Percentiles rank a stretch among this genome's conserved stretches.
Evolutionary conservation across 305 asterid species (phyloP).

Genomic region (Plantago lanceolata): DNA sequence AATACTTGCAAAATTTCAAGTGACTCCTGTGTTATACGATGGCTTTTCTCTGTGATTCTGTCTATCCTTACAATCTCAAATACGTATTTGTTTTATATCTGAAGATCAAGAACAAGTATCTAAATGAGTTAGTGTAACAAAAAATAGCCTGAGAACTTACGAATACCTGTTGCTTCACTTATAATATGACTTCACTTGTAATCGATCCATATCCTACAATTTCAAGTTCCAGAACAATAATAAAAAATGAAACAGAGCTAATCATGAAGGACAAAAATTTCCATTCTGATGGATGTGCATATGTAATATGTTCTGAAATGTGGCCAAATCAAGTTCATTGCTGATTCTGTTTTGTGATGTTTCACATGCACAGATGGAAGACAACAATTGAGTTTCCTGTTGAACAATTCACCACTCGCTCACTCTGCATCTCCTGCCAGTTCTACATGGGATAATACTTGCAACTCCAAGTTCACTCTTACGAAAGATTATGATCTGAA

Average conservation of each 20-base stretch:
- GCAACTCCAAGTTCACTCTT: conserved; percentile 59
- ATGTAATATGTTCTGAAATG: neutral
- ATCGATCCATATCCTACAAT: neutral
- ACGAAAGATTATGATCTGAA: conserved; percentile 44
- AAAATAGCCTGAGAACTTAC: neutral
- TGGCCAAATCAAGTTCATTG: neutral
- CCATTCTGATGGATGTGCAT: neutral
- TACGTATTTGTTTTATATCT: neutral
- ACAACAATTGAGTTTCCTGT: conserved; percentile 49
- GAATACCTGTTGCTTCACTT: neutral
- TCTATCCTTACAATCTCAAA: neutral
- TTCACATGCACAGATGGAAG: conserved; percentile 44
- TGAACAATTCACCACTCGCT: conserved; percentile 38
- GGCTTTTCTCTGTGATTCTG: neutral
- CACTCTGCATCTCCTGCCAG: conserved; percentile 37
- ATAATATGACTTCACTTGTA: neutral
- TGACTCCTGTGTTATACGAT: neutral
- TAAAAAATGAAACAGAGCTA: too few species aligned
- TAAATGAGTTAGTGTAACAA: neutral
- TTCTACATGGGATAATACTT: conserved; percentile 45
- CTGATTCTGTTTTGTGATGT: conserved; percentile 12
- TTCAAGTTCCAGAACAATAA: neutral
- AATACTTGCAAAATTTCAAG: neutral
- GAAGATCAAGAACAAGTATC: neutral
- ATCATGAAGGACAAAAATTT: too few species aligned